phyloP scores from a whole-genome alignment of 768 basidiomycete species.

The Amanita phalloides region DNA sequence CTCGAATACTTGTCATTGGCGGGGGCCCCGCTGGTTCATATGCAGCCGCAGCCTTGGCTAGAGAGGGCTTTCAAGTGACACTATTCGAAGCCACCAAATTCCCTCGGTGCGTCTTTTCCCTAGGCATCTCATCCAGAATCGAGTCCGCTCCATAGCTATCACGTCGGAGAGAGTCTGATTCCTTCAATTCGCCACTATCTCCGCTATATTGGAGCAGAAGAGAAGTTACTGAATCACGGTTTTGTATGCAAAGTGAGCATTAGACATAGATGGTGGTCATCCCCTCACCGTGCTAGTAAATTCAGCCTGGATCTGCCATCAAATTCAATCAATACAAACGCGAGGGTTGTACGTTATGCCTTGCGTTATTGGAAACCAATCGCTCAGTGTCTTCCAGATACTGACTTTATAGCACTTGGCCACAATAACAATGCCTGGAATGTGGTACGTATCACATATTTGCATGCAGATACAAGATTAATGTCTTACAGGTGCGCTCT shows the following conservation, averaged over 20 bases:
- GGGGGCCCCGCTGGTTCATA: conserved; percentile 51
- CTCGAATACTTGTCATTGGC: conserved; percentile 34
- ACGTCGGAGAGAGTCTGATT: conserved; percentile 51
- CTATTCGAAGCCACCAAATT: conserved; percentile 45
- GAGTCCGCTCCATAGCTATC: conserved; percentile 27
- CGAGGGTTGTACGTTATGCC: conserved; percentile 42
- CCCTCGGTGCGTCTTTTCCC: conserved; percentile 25
- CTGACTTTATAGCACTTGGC: conserved; percentile 47
- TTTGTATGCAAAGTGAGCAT: conserved; percentile 38
- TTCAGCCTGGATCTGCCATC: conserved; percentile 49
- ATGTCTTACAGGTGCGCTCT: conserved; percentile 33
- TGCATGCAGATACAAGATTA: background rate
- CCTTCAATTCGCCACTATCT: conserved; percentile 51
- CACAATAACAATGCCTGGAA: conserved; percentile 49
- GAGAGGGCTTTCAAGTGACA: conserved; percentile 45
- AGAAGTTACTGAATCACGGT: conserved; percentile 35
- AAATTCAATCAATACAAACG: conserved; percentile 55
- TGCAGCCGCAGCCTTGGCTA: conserved; percentile 42
- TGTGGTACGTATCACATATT: conserved; percentile 30
- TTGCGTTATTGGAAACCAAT: background rate
- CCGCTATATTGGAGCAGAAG: conserved; percentile 47
- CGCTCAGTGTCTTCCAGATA: conserved; percentile 26
- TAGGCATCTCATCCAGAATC: background rate
- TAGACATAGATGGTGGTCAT: background rate
- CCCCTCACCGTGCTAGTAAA: background rate